Evolutionary conservation across 352 stramenopile genomes (phyloP), one percentile per base, ranked within the genome.

Genomic region (Phytopythium cucurbitacearum): DNA sequence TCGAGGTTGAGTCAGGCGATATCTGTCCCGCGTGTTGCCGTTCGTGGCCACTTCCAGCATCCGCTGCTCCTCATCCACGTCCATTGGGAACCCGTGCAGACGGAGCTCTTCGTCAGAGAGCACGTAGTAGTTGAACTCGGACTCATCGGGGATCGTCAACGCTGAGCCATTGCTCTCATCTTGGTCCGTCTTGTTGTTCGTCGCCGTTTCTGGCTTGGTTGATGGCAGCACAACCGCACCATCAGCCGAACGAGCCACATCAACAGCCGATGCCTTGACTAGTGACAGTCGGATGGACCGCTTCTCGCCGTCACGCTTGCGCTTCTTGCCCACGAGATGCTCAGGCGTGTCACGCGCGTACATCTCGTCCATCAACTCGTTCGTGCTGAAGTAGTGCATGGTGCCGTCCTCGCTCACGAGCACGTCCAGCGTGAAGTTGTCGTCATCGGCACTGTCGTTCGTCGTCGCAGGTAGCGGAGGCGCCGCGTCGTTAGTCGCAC

Each of bases 311-410:
- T 65, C 61, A 1, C 69, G 70, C 15, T 68, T 67, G 13, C 64
- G 64, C 9, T 72, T 72, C 40, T 72, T 80, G 16, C 74, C 73
- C 33, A 65, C 64, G 39, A 90, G 69, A 50, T 90, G 82, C 39
- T 90, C 80, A 1, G 80, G 77, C 1, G 66, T 66, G 38, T 85
- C 72, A 33, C 71, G 77, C 8, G 77, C 77, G 38, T 92, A 92
- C 7, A 66, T 77, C 42, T 76, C 59, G 49, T 92, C 82, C 7
- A 76, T 83, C 39, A 80, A 46, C 1, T 76, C 40, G 51, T 91
- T 81, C 1, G 85, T 93, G 41, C 59, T 71, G 52, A 94, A 93
- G 49, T 89, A 76, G 50, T 89, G 82, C 76, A 93, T 87, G 28
- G 62, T 79, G 5, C 56, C 59, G 48, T 93, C 80, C 62, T 93